Conservation (phyloP, 2,329 filamentous ascomycete species). For the Chrysosporium keratinophilum region DNA sequence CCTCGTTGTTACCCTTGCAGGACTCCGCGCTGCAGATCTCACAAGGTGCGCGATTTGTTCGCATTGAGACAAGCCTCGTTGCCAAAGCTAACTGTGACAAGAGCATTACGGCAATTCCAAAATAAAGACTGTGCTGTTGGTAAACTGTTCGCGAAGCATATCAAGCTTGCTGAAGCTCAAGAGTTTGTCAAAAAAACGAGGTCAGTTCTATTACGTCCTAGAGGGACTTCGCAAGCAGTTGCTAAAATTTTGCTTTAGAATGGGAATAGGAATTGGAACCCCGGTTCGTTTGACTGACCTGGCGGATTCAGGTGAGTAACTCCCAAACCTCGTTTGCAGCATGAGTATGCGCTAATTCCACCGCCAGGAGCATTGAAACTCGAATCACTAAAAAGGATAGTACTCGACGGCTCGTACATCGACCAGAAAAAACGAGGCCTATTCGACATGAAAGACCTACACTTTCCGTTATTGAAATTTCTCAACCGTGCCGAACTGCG, state of each 20-base stretch:
- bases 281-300: slow-evolving; percentile 72
- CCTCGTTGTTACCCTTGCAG: slow-evolving; percentile 74
- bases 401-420: slow-evolving; percentile 85
- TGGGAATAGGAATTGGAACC: slow-evolving; percentile 83
- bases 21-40: slow-evolving; percentile 74
- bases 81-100: slow-evolving; percentile 25
- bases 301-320: slow-evolving; percentile 61
- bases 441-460: slow-evolving; percentile 89
- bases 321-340: not conserved
- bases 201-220: slow-evolving; percentile 25
- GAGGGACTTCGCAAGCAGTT: not conserved
- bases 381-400: slow-evolving; percentile 61
- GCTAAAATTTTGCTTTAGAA: slow-evolving; percentile 40
- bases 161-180: slow-evolving; percentile 83
- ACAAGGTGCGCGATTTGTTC: slow-evolving; percentile 46
- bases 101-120: slow-evolving; percentile 66
- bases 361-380: slow-evolving; percentile 55
- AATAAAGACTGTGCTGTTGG: slow-evolving; percentile 67
- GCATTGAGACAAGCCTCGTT: slow-evolving; percentile 13
- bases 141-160: slow-evolving; percentile 96
- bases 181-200: slow-evolving; percentile 57
- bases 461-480: slow-evolving; percentile 67
- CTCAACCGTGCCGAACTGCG: slow-evolving; percentile 61
- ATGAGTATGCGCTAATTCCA: slow-evolving; percentile 17
- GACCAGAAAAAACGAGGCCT: slow-evolving; percentile 91